Evolutionary conservation across 2,329 filamentous ascomycete genomes (phyloP).

Genomic region (Aotearoamyces nothofagi): DNA sequence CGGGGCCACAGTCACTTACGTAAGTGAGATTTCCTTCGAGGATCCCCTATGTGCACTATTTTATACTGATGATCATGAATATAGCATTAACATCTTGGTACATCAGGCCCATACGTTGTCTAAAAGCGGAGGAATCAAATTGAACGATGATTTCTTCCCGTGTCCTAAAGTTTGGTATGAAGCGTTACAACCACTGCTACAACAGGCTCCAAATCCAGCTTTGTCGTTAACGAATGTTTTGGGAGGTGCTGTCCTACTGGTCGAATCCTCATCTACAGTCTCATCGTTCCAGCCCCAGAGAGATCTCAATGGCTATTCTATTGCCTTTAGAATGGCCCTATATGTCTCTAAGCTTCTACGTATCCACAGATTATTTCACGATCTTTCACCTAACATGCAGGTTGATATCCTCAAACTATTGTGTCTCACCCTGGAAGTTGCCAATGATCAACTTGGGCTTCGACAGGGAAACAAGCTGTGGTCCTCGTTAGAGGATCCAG

Average conservation of each 20-base stretch:
- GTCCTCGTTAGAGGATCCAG: conserved; percentile 22
- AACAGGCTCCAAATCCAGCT: conserved; percentile 38
- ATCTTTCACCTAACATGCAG: conserved; percentile 26
- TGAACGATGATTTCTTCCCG: conserved; percentile 55
- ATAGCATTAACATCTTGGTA: conserved; percentile 35
- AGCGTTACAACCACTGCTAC: conserved; percentile 41
- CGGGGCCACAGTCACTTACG: conserved; percentile 32
- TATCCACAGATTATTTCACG: conserved; percentile 22
- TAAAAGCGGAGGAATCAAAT: conserved; percentile 18
- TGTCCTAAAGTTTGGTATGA: conserved; percentile 47
- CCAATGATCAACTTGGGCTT: conserved; percentile 34
- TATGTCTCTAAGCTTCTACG: conserved; percentile 48
- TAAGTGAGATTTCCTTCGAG: no score
- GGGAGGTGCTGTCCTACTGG: conserved; percentile 53
- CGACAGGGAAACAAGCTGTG: conserved; percentile 31
- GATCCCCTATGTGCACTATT: no score
- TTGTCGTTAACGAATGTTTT: conserved; percentile 62
- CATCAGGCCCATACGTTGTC: conserved; percentile 28
- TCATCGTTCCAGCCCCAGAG: conserved; percentile 21
- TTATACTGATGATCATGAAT: conserved; percentile 12
- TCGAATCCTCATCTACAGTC: conserved; percentile 21
- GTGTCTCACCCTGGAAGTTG: conserved; percentile 32
- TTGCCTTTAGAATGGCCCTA: conserved; percentile 59
- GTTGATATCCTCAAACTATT: conserved; percentile 36
- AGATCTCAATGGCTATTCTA: conserved; percentile 55